These are phyloP conservation scores for Metschnikowia arizonensis DNA, from an alignment of 805 yeast species.

Conservation along the genomic window DNA sequence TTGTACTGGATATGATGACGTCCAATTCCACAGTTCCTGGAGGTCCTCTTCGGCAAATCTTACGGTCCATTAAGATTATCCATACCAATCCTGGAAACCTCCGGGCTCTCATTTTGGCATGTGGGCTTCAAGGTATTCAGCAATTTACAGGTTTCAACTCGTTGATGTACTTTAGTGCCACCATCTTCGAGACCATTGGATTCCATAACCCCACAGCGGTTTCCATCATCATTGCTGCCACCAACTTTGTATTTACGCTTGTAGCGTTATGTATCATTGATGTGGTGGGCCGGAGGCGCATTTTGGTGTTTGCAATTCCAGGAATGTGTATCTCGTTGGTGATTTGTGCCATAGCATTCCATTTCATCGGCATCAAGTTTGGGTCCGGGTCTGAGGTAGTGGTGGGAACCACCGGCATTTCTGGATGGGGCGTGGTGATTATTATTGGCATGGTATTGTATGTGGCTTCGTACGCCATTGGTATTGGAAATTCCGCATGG, in stretches of 20 bases:
- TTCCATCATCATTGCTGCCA: slow-evolving; percentile 88
- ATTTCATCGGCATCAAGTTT: slow-evolving; percentile 66
- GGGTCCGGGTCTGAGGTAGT: slow-evolving; percentile 41
- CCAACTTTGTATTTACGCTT: slow-evolving; percentile 84
- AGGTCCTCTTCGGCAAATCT: slow-evolving; percentile 44
- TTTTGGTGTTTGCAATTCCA: slow-evolving; percentile 76
- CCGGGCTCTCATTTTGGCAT: slow-evolving; percentile 84
- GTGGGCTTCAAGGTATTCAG: slow-evolving; percentile 94
- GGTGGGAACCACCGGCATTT: slow-evolving; percentile 42
- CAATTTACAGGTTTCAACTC: slow-evolving; percentile 97
- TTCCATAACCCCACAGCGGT: slow-evolving; percentile 90
- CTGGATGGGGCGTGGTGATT: slow-evolving; percentile 85
- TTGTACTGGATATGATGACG: slow-evolving; percentile 60
- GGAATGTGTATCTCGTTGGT: slow-evolving; percentile 76
- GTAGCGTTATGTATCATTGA: slow-evolving; percentile 87
- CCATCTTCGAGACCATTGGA: slow-evolving; percentile 88
- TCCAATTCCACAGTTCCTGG: slow-evolving; percentile 43
- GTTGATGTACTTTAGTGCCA: slow-evolving; percentile 89
- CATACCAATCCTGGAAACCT: slow-evolving; percentile 74
- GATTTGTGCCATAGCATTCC: slow-evolving; percentile 87
- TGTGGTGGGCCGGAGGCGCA: slow-evolving; percentile 79
- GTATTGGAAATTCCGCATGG: slow-evolving; percentile 98
- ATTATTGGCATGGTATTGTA: slow-evolving; percentile 80
- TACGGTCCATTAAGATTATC: slow-evolving; percentile 59
- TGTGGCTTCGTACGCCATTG: slow-evolving; percentile 89